phyloP scores from a whole-genome alignment of 2,329 filamentous ascomycete species.

The Hypoxylon sp. region DNA sequence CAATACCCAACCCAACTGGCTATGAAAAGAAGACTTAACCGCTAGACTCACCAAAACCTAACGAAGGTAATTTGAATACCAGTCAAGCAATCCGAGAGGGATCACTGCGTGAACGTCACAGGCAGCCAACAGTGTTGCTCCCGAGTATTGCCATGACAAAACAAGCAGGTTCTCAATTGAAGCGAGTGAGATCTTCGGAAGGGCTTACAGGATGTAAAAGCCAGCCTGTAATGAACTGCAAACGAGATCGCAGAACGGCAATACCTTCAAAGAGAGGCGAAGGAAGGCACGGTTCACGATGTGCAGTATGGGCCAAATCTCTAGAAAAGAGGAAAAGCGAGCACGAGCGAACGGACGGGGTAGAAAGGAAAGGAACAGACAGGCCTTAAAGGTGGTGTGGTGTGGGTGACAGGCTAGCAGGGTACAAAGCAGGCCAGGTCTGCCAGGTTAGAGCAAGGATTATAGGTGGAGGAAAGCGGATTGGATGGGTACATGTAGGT shows the following conservation, averaged over 20 bases:
- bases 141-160: constrained; percentile 41
- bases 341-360: constrained; percentile 32
- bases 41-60: constrained; percentile 26
- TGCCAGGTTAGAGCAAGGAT: constrained; percentile 39
- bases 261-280: constrained; percentile 38
- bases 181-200: constrained; percentile 12
- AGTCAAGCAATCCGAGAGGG: constrained; percentile 27
- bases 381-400: constrained; percentile 42
- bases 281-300: constrained; percentile 41
- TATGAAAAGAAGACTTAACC: constrained; percentile 6
- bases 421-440: constrained; percentile 34
- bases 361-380: constrained; percentile 33
- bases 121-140: constrained; percentile 33
- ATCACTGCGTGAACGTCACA: constrained; percentile 37
- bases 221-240: constrained; percentile 21
- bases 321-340: constrained; percentile 29
- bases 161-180: constrained; percentile 29
- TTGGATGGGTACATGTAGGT: constrained; percentile 31
- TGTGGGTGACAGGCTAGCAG: constrained; percentile 29
- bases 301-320: constrained; percentile 35
- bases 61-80: constrained; percentile 27
- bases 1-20: constrained; percentile 13
- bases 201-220: constrained; percentile 22
- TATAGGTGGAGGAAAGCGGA: constrained; percentile 35
- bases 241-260: constrained; percentile 28